phyloP scores from a whole-genome alignment of 257 asterid species.

The Coffea canephora region DNA sequence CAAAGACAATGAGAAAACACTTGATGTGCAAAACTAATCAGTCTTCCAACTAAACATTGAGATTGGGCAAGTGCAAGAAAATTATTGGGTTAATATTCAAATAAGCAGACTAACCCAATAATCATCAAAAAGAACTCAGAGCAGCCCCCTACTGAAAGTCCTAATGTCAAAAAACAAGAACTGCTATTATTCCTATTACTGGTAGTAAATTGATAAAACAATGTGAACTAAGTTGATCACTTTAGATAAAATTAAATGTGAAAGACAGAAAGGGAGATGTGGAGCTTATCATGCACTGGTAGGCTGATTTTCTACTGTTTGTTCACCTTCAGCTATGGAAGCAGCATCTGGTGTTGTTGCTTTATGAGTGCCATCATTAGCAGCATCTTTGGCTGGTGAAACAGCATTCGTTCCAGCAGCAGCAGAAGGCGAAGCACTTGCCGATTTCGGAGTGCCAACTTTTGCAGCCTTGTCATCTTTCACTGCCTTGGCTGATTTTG shows the following conservation, averaged over 20 bases:
- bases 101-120: not conserved
- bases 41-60: not conserved
- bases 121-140: slow-evolving; percentile 1
- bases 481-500: slow-evolving; percentile 12
- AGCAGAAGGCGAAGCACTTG: slow-evolving; percentile 11
- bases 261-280: not conserved
- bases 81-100: not conserved
- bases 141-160: slow-evolving; percentile 10
- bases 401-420: slow-evolving; percentile 15
- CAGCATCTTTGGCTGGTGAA: slow-evolving; percentile 19
- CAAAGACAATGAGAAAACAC: not conserved
- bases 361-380: slow-evolving; percentile 16
- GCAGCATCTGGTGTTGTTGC: slow-evolving; percentile 27
- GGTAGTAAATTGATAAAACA: not conserved
- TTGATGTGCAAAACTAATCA: not conserved
- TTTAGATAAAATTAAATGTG: not conserved
- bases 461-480: slow-evolving; percentile 19
- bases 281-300: slow-evolving; percentile 20
- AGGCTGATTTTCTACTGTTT: slow-evolving; percentile 32
- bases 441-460: slow-evolving; percentile 5
- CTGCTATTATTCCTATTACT: slow-evolving; percentile 32
- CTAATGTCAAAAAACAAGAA: slow-evolving; percentile 9
- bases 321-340: slow-evolving; percentile 28
- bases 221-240: slow-evolving; percentile 7
- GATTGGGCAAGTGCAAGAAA: not conserved